Base-by-base conservation (phyloP, 2,329 filamentous ascomycete species). In the Tolypocladium nubicola region DNA sequence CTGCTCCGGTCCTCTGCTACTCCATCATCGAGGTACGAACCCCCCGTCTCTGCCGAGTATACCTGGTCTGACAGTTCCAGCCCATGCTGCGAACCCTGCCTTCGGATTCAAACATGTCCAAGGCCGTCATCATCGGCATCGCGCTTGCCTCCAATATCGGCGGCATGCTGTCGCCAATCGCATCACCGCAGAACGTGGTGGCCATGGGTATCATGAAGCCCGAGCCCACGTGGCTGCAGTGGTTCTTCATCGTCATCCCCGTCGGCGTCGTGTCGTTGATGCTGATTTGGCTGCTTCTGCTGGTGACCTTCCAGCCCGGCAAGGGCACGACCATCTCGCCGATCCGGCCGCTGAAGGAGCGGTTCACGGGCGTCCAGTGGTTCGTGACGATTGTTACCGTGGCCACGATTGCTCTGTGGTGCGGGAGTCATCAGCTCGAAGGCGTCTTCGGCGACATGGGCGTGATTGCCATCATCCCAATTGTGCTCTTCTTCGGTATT, bases 131-230 rank as follows among this genome's bases (percentile, higher is more conserved):
- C 64, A 85, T 99, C 62, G 94, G 94, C 53, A 97, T 97, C 66
- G 94, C 94, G 0, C 81, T 99, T 3, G 88, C 93, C 11, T 95
- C 91, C 52, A 99, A 99, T 70, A 90, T 99, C 58, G 94, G 94
- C 59, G 94, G 94, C 58, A 96, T 96, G 74, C 89, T 96, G 1
- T 97, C 92, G 1, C 94, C 94, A 0, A 99, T 99, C 65, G 94
- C 95, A 7, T 97, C 91, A 4, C 94, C 95, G 0, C 94, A 99
- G 70, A 99, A 99, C 67, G 90, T 99, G 54, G 94, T 99, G 58
- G 94, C 95, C 1, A 80, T 99, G 59, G 88, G 95, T 66, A 96
- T 97, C 74, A 99, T 99, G 94, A 78, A 86, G 57, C 93, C 93
- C 0, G 83, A 87, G 58, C 92, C 94, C 10, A 91, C 89, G 16